phyloP scores from a whole-genome alignment of 2,329 filamentous ascomycete species.

The Triangularia setosa region DNA sequence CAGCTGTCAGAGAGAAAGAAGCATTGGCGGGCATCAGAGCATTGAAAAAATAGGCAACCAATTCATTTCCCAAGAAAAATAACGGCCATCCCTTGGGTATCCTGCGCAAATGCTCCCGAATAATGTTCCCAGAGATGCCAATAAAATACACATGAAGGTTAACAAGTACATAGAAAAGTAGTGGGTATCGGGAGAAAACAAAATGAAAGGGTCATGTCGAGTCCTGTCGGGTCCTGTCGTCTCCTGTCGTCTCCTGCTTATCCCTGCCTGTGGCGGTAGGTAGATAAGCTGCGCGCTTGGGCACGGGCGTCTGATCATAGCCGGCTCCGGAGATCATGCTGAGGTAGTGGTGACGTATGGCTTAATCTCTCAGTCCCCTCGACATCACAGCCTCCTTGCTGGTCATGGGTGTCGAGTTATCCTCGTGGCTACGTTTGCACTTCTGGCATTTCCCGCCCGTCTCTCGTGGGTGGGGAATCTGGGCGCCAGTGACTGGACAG shows the following conservation, averaged over 20 bases:
- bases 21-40: too few relatives aligned
- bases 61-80: not conserved
- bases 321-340: not conserved
- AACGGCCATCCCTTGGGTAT: not conserved
- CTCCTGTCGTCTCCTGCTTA: not conserved
- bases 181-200: constrained; percentile 1
- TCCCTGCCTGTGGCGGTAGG: not conserved
- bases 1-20: not conserved
- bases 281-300: not conserved
- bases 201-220: not conserved
- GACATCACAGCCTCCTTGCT: constrained; percentile 15
- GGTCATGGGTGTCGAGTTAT: constrained; percentile 24
- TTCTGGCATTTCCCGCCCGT: constrained; percentile 25
- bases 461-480: constrained; percentile 24
- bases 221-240: not conserved
- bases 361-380: not conserved
- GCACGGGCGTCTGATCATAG: not conserved
- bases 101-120: not conserved
- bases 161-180: not conserved
- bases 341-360: not conserved
- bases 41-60: not conserved
- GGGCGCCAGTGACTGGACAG: constrained; percentile 28
- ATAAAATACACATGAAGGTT: not conserved
- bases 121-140: not conserved
- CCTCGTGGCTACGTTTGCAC: constrained; percentile 23